Evolutionary conservation across 1,284 basidiomycete species (phyloP).

Genomic region (Moesziomyces parantarcticus): DNA sequence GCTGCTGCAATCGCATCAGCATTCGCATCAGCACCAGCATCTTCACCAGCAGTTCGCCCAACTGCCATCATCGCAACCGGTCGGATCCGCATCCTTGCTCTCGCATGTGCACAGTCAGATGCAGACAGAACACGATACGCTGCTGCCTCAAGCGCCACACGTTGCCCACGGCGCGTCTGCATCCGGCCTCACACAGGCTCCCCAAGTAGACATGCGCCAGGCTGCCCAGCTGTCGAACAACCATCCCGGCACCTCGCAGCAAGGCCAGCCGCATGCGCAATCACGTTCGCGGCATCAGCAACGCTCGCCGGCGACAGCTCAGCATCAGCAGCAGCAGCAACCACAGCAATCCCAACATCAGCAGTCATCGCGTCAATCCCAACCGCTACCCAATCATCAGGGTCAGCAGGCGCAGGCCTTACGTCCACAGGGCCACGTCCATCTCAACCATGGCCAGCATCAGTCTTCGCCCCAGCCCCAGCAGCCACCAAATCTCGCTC

Average conservation of each 20-base stretch:
- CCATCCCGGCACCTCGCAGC: neutral
- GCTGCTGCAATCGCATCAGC: conserved; percentile 32
- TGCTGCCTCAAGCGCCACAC: conserved; percentile 15
- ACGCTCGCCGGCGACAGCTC: conserved; percentile 16
- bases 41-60: conserved; percentile 25
- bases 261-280: conserved; percentile 4
- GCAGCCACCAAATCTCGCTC: conserved; percentile 22
- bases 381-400: conserved; percentile 6
- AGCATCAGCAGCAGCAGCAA: conserved; percentile 16
- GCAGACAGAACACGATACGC: conserved; percentile 11
- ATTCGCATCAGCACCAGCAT: conserved; percentile 33
- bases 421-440: conserved; percentile 11
- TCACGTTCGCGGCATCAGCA: conserved; percentile 16
- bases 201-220: conserved; percentile 3
- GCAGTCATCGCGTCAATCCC: conserved; percentile 3
- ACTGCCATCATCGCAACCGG: conserved; percentile 28
- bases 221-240: neutral
- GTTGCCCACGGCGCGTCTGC: conserved; percentile 1
- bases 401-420: conserved; percentile 13
- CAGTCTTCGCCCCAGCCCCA: conserved; percentile 12
- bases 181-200: conserved; percentile 1
- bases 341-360: conserved; percentile 17
- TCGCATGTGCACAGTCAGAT: conserved; percentile 34
- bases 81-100: conserved; percentile 14
- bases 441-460: conserved; percentile 12